Evolutionary conservation across 179 eudicot genomes (phyloP).

Genomic region (Pouteria campechiana): DNA sequence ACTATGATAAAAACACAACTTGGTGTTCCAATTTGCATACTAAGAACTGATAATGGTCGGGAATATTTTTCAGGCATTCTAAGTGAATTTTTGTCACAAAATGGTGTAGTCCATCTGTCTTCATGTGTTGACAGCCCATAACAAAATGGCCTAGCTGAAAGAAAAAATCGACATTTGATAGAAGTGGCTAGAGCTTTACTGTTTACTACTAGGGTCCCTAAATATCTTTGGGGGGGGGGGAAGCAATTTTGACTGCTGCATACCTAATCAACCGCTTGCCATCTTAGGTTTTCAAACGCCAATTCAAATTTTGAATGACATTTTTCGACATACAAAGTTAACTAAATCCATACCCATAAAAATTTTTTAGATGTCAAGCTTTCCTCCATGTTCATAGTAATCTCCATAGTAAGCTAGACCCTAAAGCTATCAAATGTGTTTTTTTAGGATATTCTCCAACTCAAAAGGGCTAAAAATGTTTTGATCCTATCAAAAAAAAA

Average conservation of each 20-base stretch:
- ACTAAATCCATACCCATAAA: neutral
- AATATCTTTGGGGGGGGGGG: neutral
- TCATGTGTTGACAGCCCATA: neutral
- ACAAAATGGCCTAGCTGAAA: constrained; percentile 3
- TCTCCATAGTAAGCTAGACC: too few relatives aligned
- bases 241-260: neutral
- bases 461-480: too few relatives aligned
- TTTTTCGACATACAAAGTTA: too few relatives aligned
- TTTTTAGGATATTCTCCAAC: too few relatives aligned
- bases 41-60: neutral
- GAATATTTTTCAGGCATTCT: neutral
- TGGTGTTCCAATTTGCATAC: neutral
- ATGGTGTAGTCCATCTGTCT: neutral
- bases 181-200: neutral
- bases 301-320: too few relatives aligned
- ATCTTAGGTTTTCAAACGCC: neutral
- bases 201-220: neutral
- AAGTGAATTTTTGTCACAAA: neutral
- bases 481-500: too few relatives aligned
- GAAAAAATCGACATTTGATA: neutral
- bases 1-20: neutral
- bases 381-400: neutral
- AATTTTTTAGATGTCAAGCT: neutral
- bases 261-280: constrained; percentile 1
- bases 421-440: too few relatives aligned